phyloP scores from a whole-genome alignment of 164 flowering plant genomes.

The Protea cynaroides region DNA sequence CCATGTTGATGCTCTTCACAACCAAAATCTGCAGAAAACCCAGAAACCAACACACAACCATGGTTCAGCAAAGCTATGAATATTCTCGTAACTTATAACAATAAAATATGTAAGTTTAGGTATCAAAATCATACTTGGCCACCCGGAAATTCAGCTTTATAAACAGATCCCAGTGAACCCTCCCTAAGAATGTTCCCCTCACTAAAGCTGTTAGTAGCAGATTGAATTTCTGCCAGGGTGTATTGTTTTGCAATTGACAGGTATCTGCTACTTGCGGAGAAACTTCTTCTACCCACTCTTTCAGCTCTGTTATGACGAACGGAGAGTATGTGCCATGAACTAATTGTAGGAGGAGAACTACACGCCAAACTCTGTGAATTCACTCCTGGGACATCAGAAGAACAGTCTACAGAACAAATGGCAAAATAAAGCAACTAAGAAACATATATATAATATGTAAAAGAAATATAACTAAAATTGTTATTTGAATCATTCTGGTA shows the following conservation, averaged over 20 bases:
- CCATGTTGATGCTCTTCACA: conserved; percentile 55
- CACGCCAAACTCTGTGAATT: conserved; percentile 25
- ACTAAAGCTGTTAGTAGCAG: too few species aligned
- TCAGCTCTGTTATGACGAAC: conserved; percentile 23
- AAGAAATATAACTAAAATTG: too few species aligned
- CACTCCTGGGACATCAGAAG: conserved; percentile 27
- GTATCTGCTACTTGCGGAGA: conserved; percentile 12
- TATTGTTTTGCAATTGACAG: too few species aligned
- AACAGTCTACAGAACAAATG: conserved; percentile 13
- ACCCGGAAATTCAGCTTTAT: conserved; percentile 62
- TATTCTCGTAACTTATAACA: not conserved
- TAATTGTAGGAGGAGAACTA: conserved; percentile 29
- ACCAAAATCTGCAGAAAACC: conserved; percentile 42
- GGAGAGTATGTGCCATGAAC: conserved; percentile 28
- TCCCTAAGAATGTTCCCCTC: too few species aligned
- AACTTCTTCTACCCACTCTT: conserved; percentile 37
- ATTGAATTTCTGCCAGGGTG: conserved; percentile 6
- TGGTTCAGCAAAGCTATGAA: not conserved
- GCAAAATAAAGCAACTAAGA: conserved; percentile 1
- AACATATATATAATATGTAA: not conserved
- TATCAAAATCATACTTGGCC: conserved; percentile 45
- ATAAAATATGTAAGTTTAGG: not conserved
- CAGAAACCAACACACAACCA: not conserved
- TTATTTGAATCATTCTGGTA: too few species aligned
- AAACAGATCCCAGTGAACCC: conserved; percentile 29